A percentile compares a stretch with the other conserved stretches of the same genome.
Evolutionary conservation across 805 yeast genomes (phyloP).

Genomic region (Naumovozyma dairenensis): DNA sequence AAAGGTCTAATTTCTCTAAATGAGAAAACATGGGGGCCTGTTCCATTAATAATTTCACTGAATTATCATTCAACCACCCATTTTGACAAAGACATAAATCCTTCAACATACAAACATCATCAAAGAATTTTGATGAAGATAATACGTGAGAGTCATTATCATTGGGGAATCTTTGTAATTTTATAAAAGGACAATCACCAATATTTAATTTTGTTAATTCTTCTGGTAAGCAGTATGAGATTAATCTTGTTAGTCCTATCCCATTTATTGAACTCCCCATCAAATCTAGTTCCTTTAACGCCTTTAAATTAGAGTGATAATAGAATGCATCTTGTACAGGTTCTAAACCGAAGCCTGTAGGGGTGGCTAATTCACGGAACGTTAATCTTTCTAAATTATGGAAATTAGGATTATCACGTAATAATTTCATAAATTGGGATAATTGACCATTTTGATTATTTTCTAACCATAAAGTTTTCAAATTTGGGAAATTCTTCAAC

Average conservation of each 20-base stretch:
- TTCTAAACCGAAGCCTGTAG: conserved; percentile 9
- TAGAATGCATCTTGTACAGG: conserved; percentile 1
- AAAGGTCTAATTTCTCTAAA: conserved; percentile 19
- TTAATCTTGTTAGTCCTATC: conserved; percentile 12
- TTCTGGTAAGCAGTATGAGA: conserved; percentile 7
- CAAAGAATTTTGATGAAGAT: conserved; percentile 11
- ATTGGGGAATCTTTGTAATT: conserved; percentile 4
- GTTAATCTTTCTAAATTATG: conserved; percentile 15
- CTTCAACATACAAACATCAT: conserved; percentile 11
- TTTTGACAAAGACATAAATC: conserved; percentile 20
- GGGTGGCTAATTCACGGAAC: conserved; percentile 20
- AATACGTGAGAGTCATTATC: conserved; percentile 5
- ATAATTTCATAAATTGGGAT: conserved; percentile 9
- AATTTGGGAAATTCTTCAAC: conserved; percentile 14
- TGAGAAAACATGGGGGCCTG: conserved; percentile 9
- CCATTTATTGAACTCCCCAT: conserved; percentile 27
- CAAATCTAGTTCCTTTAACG: conserved; percentile 16
- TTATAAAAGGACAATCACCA: conserved; percentile 23
- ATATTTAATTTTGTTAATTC: conserved; percentile 15
- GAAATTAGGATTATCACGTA: conserved; percentile 12
- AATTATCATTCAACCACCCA: conserved; percentile 16
- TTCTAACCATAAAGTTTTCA: conserved; percentile 26
- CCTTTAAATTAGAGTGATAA: conserved; percentile 12
- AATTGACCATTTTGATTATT: conserved; percentile 17
- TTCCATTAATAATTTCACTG: conserved; percentile 11